A percentile compares a stretch with the other conserved stretches of the same genome.
These are phyloP conservation scores for Candida multigemmis DNA, from an alignment of 805 yeast species.

Conservation along the genomic window DNA sequence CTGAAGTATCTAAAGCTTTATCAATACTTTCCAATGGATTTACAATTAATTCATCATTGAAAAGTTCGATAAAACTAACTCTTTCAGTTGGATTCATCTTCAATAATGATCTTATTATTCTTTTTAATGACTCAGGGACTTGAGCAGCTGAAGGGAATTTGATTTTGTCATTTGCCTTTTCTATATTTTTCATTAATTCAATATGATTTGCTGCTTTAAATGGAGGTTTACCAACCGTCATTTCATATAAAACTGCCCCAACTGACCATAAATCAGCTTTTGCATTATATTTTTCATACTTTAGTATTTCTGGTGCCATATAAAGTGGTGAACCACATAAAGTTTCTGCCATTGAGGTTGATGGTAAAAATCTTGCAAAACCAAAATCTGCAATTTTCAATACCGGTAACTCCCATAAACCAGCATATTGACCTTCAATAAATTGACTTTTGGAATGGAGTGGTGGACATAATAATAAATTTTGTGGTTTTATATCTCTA, in stretches of 20 bases:
- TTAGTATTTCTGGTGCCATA: slow-evolving; percentile 96
- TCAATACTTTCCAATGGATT: slow-evolving; percentile 43
- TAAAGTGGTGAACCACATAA: slow-evolving; percentile 95
- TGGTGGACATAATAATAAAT: slow-evolving; percentile 76
- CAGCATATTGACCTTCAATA: slow-evolving; percentile 51
- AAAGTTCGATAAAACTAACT: slow-evolving; percentile 83
- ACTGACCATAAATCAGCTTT: slow-evolving; percentile 98
- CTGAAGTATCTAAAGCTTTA: slow-evolving; percentile 55
- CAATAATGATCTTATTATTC: slow-evolving; percentile 65
- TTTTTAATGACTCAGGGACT: slow-evolving; percentile 55
- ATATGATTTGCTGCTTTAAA: slow-evolving; percentile 90
- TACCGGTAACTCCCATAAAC: slow-evolving; percentile 82
- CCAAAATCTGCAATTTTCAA: slow-evolving; percentile 96
- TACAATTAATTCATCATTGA: slow-evolving; percentile 58
- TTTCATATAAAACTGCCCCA: slow-evolving; percentile 92
- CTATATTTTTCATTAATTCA: slow-evolving; percentile 80
- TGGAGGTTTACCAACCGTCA: slow-evolving; percentile 96
- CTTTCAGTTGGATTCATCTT: slow-evolving; percentile 83
- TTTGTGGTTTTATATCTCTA: slow-evolving; percentile 94
- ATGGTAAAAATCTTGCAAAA: slow-evolving; percentile 89
- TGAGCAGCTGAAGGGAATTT: slow-evolving; percentile 64
- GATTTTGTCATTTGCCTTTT: slow-evolving; percentile 69
- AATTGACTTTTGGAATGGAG: slow-evolving; percentile 54
- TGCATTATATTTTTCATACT: slow-evolving; percentile 93
- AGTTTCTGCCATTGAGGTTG: slow-evolving; percentile 92